A percentile compares a stretch with the other conserved stretches of the same genome.
These are phyloP conservation scores for Hymenoscyphus infarciens DNA, from an alignment of 2,329 filamentous ascomycete species.

Conservation along the genomic window DNA sequence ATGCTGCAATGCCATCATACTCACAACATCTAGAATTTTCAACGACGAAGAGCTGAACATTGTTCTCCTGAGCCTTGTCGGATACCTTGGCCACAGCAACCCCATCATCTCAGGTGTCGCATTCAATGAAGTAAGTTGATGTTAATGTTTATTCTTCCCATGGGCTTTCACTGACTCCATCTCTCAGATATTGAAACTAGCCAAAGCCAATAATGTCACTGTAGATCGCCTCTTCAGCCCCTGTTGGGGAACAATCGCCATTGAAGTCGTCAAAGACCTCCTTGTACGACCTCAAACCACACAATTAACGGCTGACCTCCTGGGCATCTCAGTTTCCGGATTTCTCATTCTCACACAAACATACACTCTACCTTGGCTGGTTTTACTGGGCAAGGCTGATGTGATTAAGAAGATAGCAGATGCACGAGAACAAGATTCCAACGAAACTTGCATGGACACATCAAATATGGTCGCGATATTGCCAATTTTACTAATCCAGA, in stretches of 20 bases:
- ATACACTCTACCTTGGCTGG: slow-evolving; percentile 81
- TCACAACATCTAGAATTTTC: slow-evolving; percentile 50
- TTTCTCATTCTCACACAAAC: slow-evolving; percentile 74
- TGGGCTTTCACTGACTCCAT: slow-evolving; percentile 8
- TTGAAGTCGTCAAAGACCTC: slow-evolving; percentile 79
- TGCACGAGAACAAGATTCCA: slow-evolving; percentile 65
- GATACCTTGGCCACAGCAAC: slow-evolving; percentile 83
- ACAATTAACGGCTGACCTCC: slow-evolving; percentile 73
- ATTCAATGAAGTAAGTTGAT: slow-evolving; percentile 66
- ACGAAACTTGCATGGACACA: slow-evolving; percentile 51
- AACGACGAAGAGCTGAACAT: slow-evolving; percentile 82
- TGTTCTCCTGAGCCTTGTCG: slow-evolving; percentile 75
- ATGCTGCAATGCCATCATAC: slow-evolving; percentile 4
- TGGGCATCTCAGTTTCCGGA: slow-evolving; percentile 70
- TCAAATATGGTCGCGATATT: slow-evolving; percentile 56
- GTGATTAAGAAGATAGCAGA: slow-evolving; percentile 78
- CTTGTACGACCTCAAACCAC: slow-evolving; percentile 76
- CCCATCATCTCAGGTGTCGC: slow-evolving; percentile 75
- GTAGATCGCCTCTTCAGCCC: slow-evolving; percentile 72
- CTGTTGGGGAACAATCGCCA: slow-evolving; percentile 84
- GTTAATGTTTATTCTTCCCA: neutral
- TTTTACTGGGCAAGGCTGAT: slow-evolving; percentile 72
- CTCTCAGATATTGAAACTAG: slow-evolving; percentile 64
- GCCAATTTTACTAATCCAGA: slow-evolving; percentile 57
- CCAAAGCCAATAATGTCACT: slow-evolving; percentile 59